These are phyloP conservation scores for Botrytis hyacinthi DNA, from an alignment of 2,329 filamentous ascomycete genomes.

Conservation along the genomic window DNA sequence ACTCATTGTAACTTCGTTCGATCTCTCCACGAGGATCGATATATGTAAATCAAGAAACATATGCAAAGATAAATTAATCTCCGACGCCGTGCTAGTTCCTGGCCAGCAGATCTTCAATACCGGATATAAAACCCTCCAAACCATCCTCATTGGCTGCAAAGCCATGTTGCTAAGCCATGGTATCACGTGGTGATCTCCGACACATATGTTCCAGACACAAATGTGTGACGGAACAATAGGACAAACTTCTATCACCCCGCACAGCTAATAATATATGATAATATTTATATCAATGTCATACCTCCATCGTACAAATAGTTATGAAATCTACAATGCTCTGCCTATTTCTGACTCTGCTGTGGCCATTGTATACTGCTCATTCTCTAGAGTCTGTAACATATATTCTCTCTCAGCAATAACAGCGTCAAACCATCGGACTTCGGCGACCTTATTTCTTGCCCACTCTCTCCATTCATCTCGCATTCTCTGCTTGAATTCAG, in stretches of 20 bases:
- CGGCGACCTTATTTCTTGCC: constrained; percentile 6
- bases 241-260: background rate
- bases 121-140: background rate
- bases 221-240: background rate
- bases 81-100: background rate
- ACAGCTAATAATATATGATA: background rate
- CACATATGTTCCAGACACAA: background rate
- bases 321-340: background rate
- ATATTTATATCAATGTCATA: background rate
- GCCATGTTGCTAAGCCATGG: background rate
- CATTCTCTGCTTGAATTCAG: too few relatives aligned
- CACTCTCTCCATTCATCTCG: background rate
- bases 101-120: background rate
- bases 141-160: background rate
- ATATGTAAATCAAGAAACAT: background rate
- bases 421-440: background rate
- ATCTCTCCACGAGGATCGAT: background rate
- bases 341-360: background rate
- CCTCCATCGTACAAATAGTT: background rate
- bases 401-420: background rate
- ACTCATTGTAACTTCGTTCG: background rate
- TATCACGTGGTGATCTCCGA: constrained; percentile 9
- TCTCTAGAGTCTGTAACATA: background rate
- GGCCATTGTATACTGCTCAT: background rate
- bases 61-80: background rate